phyloP scores from a whole-genome alignment of 495 filamentous ascomycete species.

The Penicillium egyptiacum region DNA sequence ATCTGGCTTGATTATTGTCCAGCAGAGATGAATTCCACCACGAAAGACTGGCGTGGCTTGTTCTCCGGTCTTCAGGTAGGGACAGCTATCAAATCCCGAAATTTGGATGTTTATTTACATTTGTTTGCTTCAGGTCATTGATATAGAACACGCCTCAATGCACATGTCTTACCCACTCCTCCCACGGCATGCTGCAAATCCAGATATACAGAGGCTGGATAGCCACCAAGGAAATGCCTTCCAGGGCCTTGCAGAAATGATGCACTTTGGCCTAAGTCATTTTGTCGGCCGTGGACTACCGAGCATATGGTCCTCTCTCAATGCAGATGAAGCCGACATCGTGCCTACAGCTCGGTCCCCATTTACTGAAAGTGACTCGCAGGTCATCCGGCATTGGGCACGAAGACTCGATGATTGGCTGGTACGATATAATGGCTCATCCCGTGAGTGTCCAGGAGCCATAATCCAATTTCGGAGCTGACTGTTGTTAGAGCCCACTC shows the following conservation, averaged over 20 bases:
- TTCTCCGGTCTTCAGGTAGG: slow-evolving; percentile 42
- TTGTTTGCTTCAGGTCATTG: slow-evolving; percentile 33
- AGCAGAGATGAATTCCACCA: slow-evolving; percentile 20
- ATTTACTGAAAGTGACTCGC: slow-evolving; percentile 36
- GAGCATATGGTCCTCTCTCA: slow-evolving; percentile 43
- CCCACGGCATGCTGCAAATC: slow-evolving; percentile 34
- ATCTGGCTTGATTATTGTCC: slow-evolving; percentile 37
- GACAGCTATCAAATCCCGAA: background rate
- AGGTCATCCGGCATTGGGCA: slow-evolving; percentile 41
- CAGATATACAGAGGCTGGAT: slow-evolving; percentile 27
- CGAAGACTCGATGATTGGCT: slow-evolving; percentile 41
- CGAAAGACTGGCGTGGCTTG: slow-evolving; percentile 35
- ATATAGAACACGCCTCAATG: slow-evolving; percentile 46
- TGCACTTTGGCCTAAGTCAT: slow-evolving; percentile 42
- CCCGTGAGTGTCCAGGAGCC: slow-evolving; percentile 21
- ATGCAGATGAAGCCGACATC: slow-evolving; percentile 19
- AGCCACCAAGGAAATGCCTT: slow-evolving; percentile 34
- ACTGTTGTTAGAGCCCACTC: slow-evolving; percentile 25
- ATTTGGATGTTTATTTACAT: background rate
- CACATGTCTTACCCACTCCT: slow-evolving; percentile 43
- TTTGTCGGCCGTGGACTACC: slow-evolving; percentile 42
- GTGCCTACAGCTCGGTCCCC: slow-evolving; percentile 17
- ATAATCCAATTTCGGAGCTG: too few relatives aligned
- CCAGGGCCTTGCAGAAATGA: slow-evolving; percentile 41
- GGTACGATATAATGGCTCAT: slow-evolving; percentile 37